Evolutionary conservation across 2,329 filamentous ascomycete species (phyloP).

Genomic region (Pseudogymnoascus sp.): DNA sequence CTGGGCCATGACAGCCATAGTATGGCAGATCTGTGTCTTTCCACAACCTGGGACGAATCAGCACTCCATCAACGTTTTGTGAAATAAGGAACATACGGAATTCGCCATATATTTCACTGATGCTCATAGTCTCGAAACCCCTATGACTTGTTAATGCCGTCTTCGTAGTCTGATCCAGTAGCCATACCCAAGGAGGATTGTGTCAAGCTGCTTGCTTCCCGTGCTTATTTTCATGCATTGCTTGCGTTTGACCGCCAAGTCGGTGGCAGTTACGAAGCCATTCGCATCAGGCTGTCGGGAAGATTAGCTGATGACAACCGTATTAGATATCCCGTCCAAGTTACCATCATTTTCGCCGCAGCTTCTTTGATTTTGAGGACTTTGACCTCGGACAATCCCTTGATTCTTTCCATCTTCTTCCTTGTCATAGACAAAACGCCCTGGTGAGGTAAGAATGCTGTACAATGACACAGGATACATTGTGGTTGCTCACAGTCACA

Average conservation of each 20-base stretch:
- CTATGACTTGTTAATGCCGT: slow-evolving; percentile 29
- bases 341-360: slow-evolving; percentile 35
- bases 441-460: background rate
- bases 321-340: slow-evolving; percentile 10
- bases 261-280: slow-evolving; percentile 58
- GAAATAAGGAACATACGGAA: slow-evolving; percentile 34
- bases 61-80: background rate
- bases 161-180: background rate
- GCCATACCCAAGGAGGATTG: slow-evolving; percentile 52
- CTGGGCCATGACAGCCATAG: slow-evolving; percentile 56
- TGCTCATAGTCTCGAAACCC: slow-evolving; percentile 63
- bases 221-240: slow-evolving; percentile 58
- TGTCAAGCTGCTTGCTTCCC: slow-evolving; percentile 61
- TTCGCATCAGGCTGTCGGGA: slow-evolving; percentile 46
- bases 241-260: slow-evolving; percentile 55
- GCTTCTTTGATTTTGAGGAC: slow-evolving; percentile 66
- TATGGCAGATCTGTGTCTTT: slow-evolving; percentile 63
- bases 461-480: background rate
- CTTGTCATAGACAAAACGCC: slow-evolving; percentile 39
- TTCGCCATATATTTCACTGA: slow-evolving; percentile 56
- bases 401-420: slow-evolving; percentile 55
- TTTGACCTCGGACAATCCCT: slow-evolving; percentile 62
- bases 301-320: background rate
- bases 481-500: slow-evolving; percentile 41
- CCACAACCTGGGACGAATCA: slow-evolving; percentile 41